Evolutionary conservation across 164 flowering plant species (phyloP), one percentile per base, ranked within the genome.

Genomic region (Chimonanthus praecox): DNA sequence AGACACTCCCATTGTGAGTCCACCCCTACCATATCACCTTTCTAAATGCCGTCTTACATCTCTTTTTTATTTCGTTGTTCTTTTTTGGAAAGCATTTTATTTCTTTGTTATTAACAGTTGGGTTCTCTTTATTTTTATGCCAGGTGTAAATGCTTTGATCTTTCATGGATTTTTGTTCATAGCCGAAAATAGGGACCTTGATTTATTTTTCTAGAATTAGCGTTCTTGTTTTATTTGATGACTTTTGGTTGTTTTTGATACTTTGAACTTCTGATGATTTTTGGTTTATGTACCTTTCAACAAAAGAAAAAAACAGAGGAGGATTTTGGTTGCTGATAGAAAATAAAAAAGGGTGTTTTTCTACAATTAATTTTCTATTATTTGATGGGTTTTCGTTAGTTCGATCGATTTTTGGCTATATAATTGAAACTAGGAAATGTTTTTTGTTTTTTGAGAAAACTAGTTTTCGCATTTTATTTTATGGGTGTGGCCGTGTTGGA

Each of bases 1-100:
- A 68, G 87, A 89, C 51, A 86, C 88, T 11, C 90, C 91, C 80
- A 87, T 89, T 83, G 90, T 87, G 63, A 83, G 91, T 80, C 5
- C 58, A 64, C 73, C 71, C 7, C 67, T 58, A 33, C 47, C 69
- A 18, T 8, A 21, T 21, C 6, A 16, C 18, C n/a, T 51, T 70
- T 54, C 0, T 10, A 33, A 33, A 33, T 33, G 33, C 33, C 2
- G 33, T 33, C 33, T 58, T 13, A 44, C 16, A 7, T 60, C 45
- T 43, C 45, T 8, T 18, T 58, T 58, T 60, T 33, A 65, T 65
- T 75, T 44, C 4, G 10, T 21, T 5, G 44, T 44, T 33, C 21
- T 65, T 43, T 63, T 8, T 63, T 63, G 0, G 0, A 16, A 18
- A 63, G 16, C 15, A 16, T 11, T 66, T 45, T 46, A 13, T 66